Base-by-base conservation (phyloP, 129 eudicot species). In the Tanacetum coccineum region DNA sequence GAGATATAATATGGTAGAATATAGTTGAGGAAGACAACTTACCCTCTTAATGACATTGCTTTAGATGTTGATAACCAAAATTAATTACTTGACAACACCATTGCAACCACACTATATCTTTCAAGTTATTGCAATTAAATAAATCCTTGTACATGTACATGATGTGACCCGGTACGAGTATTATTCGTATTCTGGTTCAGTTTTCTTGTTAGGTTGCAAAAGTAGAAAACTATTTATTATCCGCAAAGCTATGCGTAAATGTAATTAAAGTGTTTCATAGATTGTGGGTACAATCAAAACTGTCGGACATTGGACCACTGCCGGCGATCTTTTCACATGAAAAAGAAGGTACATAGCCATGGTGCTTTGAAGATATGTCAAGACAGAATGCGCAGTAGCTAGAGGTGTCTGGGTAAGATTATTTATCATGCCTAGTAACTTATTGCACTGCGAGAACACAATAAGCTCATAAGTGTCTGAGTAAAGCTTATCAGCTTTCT, bases 1-100 rank as follows among this genome's bases (percentile, higher is more conserved):
- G 14, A 30, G 18, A 28, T 20, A 19, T 30, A 13, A 64, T 1
- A 32, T 25, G 51, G 19, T 46, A 25, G 47, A 48, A 47, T 58
- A 46, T 48, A 47, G 50, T 49, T n/a, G 74, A 59, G 62, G 74
- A 74, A 66, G 62, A 67, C 69, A 67, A 75, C 74, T 75, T 75
- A 59, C 22, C 69, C 64, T 75, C 42, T 13, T 75, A 75, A 75
- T 62, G 17, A 60, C 58, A 19, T 75, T 75, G 74, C 80, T 75
- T 75, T 49, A 59, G 74, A 75, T 75, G 64, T 61, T 61, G 64
- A 59, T 25, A 75, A 68, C 28, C 74, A 13, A 19, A 52, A 60
- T 69, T 75, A 67, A 51, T 28, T 60, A 51, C 46, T 68, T 51
- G 80, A 75, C 70, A 75, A 59, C 42, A 50, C 74, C 74, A 67